These are phyloP conservation scores for Coelastrella sp. DNA, from an alignment of 139 green algal species.

Conservation along the genomic window DNA sequence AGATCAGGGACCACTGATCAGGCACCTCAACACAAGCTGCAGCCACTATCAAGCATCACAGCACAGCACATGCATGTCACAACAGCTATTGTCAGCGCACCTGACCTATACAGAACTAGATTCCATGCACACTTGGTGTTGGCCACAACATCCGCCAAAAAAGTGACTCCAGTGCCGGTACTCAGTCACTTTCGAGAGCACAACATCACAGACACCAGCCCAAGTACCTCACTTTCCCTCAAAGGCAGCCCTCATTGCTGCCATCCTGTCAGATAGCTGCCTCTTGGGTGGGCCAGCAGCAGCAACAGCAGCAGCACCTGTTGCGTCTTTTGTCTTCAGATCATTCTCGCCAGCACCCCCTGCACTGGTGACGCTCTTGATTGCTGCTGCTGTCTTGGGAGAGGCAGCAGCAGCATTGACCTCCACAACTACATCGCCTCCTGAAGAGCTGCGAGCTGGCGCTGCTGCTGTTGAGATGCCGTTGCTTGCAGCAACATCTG, in stretches of 20 bases:
- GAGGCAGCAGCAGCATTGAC: neutral
- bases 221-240: conserved; percentile 7
- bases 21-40: too few species aligned
- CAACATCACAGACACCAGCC: too few species aligned
- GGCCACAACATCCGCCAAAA: too few species aligned
- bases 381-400: neutral
- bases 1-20: neutral
- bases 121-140: too few species aligned
- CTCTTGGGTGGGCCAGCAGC: conserved; percentile 7
- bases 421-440: neutral
- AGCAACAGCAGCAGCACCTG: neutral
- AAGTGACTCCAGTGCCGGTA: too few species aligned
- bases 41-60: neutral
- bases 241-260: conserved; percentile 38
- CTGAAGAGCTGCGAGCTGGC: too few species aligned
- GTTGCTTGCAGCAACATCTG: neutral
- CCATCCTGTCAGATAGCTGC: conserved; percentile 30
- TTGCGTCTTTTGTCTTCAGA: neutral
- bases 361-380: neutral
- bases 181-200: too few species aligned
- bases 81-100: too few species aligned
- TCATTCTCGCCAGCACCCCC: neutral
- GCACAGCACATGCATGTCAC: neutral
- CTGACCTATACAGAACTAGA: too few species aligned
- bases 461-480: too few species aligned